Base-by-base conservation (phyloP, 805 yeast genomes). In the Cyberlindnera euphorbiiphila region DNA sequence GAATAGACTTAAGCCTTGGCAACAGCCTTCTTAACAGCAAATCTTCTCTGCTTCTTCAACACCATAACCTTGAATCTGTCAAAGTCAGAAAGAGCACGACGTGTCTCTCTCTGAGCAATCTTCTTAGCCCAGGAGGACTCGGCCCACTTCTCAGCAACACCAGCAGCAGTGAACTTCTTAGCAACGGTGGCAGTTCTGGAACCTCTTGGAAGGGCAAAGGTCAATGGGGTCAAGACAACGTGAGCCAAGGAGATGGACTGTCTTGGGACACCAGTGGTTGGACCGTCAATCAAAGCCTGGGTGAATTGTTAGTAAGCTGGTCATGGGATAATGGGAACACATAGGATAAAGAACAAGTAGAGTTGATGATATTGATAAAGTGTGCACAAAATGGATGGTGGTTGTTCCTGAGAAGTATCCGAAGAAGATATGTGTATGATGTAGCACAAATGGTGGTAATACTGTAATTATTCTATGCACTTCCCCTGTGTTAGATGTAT, bases 61-160 rank as follows among this genome's bases (percentile, higher is more conserved):
- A 88, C 94, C 71, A 85, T 68, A 60, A 91, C 98, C 81, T 91
- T 96, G 96, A 93, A 93, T 82, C 99, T 89, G 79, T 93, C 96
- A 64, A 93, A 93, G 74, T 93, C 99, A 59, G 91, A 67, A 70
- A 94, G 84, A 66, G 81, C 75, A 62, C 94, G 72, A 81, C 98
- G 86, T 72, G 81, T 86, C 72, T 84, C 81, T 73, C 86, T 87
- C 72, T 85, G 83, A 67, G 94, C 96, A 63, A 93, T 83, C 79
- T 88, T 89, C 85, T 91, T 85, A 65, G 98, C 97, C 97, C 97
- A 88, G 39, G 96, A 68, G 53, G 98, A 74, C 60, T 83, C 74
- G 57, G 84, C 79, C 98, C 98, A 93, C 73, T 91, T 85, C 64
- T 78, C 76, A 58, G 79, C 82, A 59, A 91, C 75, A 58, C 81